Percentiles rank a stretch among this genome's conserved stretches.
phyloP scores from a whole-genome alignment of 495 filamentous ascomycete genomes.

The Paragyromitra xinjiangensis region DNA sequence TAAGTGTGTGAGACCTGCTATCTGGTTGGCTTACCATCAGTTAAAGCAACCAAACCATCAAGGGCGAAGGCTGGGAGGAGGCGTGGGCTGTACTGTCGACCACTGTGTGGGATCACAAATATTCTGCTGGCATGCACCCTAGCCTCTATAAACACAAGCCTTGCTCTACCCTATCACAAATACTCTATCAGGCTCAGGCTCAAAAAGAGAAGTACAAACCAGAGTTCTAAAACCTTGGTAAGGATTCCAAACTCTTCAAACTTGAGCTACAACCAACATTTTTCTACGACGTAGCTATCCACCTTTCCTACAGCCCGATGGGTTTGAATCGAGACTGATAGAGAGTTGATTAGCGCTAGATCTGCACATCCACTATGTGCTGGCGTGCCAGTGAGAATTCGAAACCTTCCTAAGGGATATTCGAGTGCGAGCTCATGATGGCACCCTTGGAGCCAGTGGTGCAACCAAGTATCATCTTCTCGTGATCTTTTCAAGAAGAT shows the following conservation, averaged over 20 bases:
- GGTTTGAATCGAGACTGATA: conserved; percentile 9
- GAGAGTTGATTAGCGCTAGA: conserved; percentile 7
- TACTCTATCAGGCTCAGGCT: neutral
- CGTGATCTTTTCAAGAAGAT: conserved; percentile 8
- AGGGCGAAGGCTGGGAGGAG: neutral
- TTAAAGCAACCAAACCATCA: neutral
- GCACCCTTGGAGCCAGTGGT: neutral
- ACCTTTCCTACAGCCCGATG: neutral
- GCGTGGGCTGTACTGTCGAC: neutral
- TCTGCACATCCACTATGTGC: conserved; percentile 18
- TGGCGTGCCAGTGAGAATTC: neutral
- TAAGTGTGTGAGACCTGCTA: neutral
- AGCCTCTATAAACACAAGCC: neutral
- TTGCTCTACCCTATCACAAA: neutral
- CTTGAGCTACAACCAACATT: conserved; percentile 13
- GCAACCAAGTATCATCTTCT: neutral
- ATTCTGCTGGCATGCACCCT: neutral
- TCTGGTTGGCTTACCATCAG: neutral
- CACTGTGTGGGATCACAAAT: neutral
- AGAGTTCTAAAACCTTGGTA: conserved; percentile 23
- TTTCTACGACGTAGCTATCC: conserved; percentile 4
- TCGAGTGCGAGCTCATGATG: conserved; percentile 40
- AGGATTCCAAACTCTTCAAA: conserved; percentile 7
- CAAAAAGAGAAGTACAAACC: neutral
- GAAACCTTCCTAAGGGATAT: neutral